phyloP scores from a whole-genome alignment of 1,284 basidiomycete genomes.

The Austroboletus niveus region DNA sequence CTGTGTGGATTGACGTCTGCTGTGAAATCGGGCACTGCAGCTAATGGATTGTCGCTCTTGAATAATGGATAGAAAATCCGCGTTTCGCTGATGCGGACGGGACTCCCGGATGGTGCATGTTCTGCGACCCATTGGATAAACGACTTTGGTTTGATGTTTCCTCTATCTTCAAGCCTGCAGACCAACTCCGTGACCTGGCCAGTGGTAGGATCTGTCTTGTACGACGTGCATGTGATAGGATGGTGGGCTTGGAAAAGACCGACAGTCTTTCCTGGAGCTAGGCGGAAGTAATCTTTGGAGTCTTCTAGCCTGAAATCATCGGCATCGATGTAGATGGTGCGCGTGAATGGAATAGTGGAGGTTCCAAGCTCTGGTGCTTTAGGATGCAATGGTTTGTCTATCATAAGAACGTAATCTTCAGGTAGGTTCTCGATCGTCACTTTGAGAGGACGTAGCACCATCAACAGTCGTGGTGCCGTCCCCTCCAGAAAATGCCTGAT shows the following conservation, averaged over 20 bases:
- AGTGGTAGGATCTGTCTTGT: slow-evolving; percentile 70
- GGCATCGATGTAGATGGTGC: slow-evolving; percentile 88
- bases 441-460: slow-evolving; percentile 91
- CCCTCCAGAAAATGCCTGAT: slow-evolving; percentile 91
- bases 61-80: slow-evolving; percentile 93
- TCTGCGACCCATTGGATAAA: slow-evolving; percentile 99
- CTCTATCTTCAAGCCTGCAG: slow-evolving; percentile 75
- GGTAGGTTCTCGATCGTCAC: slow-evolving; percentile 90
- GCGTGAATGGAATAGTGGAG: slow-evolving; percentile 84
- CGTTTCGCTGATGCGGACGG: slow-evolving; percentile 85
- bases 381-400: slow-evolving; percentile 94
- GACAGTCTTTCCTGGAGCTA: slow-evolving; percentile 96
- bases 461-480: slow-evolving; percentile 85
- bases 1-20: slow-evolving; percentile 80
- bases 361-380: slow-evolving; percentile 89
- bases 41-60: slow-evolving; percentile 89
- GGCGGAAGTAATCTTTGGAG: slow-evolving; percentile 95
- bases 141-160: slow-evolving; percentile 84
- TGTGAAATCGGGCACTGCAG: slow-evolving; percentile 64
- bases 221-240: slow-evolving; percentile 92
- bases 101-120: slow-evolving; percentile 74
- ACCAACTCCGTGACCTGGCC: slow-evolving; percentile 80
- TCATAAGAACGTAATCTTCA: slow-evolving; percentile 80
- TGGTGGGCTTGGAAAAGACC: slow-evolving; percentile 95
- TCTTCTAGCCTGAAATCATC: slow-evolving; percentile 94